Evolutionary conservation across 129 eudicot genomes (phyloP), one percentile per base, ranked within the genome.

Genomic region (Flaveria trinervia): DNA sequence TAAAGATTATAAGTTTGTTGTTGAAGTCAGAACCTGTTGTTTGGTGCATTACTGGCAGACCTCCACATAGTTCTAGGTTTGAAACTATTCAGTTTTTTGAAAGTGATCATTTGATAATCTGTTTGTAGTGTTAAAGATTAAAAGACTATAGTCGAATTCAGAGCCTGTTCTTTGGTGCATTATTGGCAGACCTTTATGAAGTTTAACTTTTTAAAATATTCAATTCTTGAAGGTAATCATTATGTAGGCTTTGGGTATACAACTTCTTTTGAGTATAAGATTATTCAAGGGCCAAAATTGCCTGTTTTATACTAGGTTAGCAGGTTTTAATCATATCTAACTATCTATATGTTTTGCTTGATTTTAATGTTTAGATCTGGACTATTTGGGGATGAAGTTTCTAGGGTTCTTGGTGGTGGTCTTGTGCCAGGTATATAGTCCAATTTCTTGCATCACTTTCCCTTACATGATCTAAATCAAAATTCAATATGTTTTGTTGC

Each of bases 331-430:
- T n/a, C 12, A 3, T 60, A 25, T 60, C 41, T 30, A 57, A 41
- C 11, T 70, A 28, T 73, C 15, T 64, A 9, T 75, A 25, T 71
- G 69, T 28, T 20, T 9, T 57, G 70, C 45, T 56, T 54, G 36
- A 51, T 36, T 5, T 36, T 5, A 5, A 5, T 69, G 20, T 79
- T 22, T 49, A 95, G 99, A 82, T 71, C 89, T 25, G 99, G 99
- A 59, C 59, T 41, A 44, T 91, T 95, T 76, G 99, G 97, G 68
- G 77, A 71, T 64, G 99, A 95, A 83, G 91, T 95, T 80, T 84
- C 88, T 70, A 86, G 94, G 83, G 97, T 91, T 70, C 96, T 95
- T 64, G 99, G 99, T 52, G 97, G 99, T 52, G 99, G 99, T 81
- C 81, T 95, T 20, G 96, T 95, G 62, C 99, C 99, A 83, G 98